Conservation (phyloP, 176 grass and related monocot genomes). For the Puya raimondii region DNA sequence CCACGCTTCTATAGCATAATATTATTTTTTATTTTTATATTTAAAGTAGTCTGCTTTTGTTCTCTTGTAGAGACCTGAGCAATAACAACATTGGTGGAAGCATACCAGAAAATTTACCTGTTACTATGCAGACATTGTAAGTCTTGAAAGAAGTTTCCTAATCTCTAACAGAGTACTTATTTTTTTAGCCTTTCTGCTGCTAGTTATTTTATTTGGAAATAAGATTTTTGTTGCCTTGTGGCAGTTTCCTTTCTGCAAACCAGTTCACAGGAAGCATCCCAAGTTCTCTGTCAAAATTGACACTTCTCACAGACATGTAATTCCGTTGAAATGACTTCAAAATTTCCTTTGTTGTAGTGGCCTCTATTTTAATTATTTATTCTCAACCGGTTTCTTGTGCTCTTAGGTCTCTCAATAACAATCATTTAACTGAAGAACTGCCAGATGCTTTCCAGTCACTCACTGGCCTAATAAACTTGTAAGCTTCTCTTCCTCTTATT, state of each 20-base stretch:
- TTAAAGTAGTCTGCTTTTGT: neutral
- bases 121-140: slow-evolving; percentile 78
- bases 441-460: slow-evolving; percentile 69
- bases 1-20: neutral
- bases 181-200: slow-evolving; percentile 10
- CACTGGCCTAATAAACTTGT: slow-evolving; percentile 76
- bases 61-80: slow-evolving; percentile 68
- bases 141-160: slow-evolving; percentile 15
- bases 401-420: slow-evolving; percentile 70
- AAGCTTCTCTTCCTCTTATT: slow-evolving; percentile 18
- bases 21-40: neutral
- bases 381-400: slow-evolving; percentile 8
- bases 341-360: neutral
- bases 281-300: slow-evolving; percentile 62
- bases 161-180: slow-evolving; percentile 13
- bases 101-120: slow-evolving; percentile 73
- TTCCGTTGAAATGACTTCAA: neutral
- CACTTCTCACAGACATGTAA: slow-evolving; percentile 67
- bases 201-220: slow-evolving; percentile 11
- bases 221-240: slow-evolving; percentile 5
- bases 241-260: slow-evolving; percentile 84
- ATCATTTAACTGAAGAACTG: slow-evolving; percentile 65
- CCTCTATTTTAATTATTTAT: slow-evolving; percentile 6
- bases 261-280: slow-evolving; percentile 80
- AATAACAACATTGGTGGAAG: slow-evolving; percentile 93